Base-by-base conservation (phyloP, 176 grass and related monocot species). In the Carex kokanica region DNA sequence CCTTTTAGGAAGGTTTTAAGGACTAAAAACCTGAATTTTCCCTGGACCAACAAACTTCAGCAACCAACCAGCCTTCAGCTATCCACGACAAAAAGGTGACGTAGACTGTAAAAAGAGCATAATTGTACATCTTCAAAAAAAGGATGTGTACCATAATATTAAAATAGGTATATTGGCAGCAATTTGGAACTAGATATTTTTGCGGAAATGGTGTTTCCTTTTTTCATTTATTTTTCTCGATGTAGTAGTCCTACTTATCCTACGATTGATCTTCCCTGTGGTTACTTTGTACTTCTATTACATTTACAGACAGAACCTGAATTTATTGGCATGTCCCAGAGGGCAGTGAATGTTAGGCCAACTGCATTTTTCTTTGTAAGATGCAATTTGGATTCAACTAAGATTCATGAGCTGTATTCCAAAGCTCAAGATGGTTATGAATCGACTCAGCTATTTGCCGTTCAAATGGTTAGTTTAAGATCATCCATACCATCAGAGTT, bases 401-500 rank as follows among this genome's bases (percentile, higher is more conserved):
- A 67, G 56, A 84, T 94, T 69, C 61, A 71, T 59, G 87, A 95
- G 29, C 83, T 95, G 57, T 98, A 98, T 90, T 90, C 84, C 36
- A 87, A 25, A 91, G 93, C 96, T 80, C 96, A 98, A 89, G 93
- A 98, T 91, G 96, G 96, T 13, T 95, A 85, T 81, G 96, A 95
- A 80, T 98, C 96, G 51, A 98, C 96, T 55, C 94, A 89, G 36
- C 34, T 98, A 21, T 93, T 82, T 84, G 55, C 91, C 13, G 88
- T 91, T 56, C 87, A 86, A 18, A 41, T 69, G 71, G 96, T 98
- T 29, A 87, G 89, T 47, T 82, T 71, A 79, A 63, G 64, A 14
- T 16, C 12, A 27, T 14, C 38, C 47, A 49, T 72, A 72, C 16
- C n/a, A 13, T 20, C 17, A 43, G 0, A n/a, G 17, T 53, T 75